Base-by-base conservation (phyloP, 2,329 filamentous ascomycete species). In the Sclerotinia borealis region DNA sequence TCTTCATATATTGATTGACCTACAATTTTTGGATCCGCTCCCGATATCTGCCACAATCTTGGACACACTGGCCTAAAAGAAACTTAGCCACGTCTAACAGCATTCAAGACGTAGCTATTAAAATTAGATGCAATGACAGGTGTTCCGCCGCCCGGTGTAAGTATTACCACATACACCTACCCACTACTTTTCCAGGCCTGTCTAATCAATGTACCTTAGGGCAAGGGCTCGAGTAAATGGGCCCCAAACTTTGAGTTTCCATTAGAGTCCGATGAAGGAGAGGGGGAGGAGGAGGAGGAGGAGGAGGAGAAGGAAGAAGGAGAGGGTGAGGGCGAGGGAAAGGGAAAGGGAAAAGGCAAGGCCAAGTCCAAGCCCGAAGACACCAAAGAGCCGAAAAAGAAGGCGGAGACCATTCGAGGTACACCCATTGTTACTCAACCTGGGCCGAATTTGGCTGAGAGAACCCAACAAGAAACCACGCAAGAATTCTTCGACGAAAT, bases 381-480 rank as follows among this genome's bases (percentile, higher is more conserved):
- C 8, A 1, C 7, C 4, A 9, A 34, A 10, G 1, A 15, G 19
- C n/a, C 39, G 3, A 3, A 17, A 4, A 25, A 25, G 17, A 56
- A 34, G 8, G 39, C 54, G 34, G 54, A 56, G n/a, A 45, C 54
- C 3, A 56, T 56, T 45, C 27, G 54, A 56, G 54, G 54, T 45
- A 56, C 39, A 10, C 27, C 54, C 39, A 56, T 39, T 45, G 39
- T 56, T 6, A 1, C 17, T 17, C 54, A 56, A 25, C 19, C 39
- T 56, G 54, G 54, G 7, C 39, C 39, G 3, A 25, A 19, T 8
- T 34, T 56, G n/a, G 27, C 54, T 56, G 54, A 56, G 39, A 45
- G 19, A 45, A n/a, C 54, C 1, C 8, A 6, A 34, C 7, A 56
- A 56, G 54, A 56, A 45, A 56, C 39, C 5, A 45, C 54, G 27